Conservation (phyloP, 2,329 filamentous ascomycete genomes). For the Arthrobotrys sinensis region DNA sequence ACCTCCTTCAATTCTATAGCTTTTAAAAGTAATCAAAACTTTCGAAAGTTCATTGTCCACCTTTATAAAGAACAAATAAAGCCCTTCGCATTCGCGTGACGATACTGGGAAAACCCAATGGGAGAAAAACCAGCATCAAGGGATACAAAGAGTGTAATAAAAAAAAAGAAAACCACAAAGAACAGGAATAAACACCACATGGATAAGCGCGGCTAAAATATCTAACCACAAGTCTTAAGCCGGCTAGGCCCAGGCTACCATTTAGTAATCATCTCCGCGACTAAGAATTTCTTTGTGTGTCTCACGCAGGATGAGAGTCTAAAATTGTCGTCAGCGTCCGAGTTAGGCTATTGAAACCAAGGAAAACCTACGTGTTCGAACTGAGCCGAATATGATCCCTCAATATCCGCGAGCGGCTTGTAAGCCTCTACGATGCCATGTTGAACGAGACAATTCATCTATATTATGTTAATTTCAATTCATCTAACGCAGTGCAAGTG, state of each 20-base stretch:
- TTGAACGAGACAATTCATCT: slow-evolving; percentile 56
- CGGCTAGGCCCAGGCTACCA: neutral
- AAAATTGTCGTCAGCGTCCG: neutral
- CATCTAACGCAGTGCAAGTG: slow-evolving; percentile 75
- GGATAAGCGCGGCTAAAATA: too few species aligned
- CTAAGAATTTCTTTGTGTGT: slow-evolving; percentile 90
- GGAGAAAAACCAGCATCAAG: too few species aligned
- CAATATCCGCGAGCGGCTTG: slow-evolving; percentile 83
- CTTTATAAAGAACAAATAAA: too few species aligned
- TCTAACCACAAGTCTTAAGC: too few species aligned
- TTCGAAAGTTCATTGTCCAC: too few species aligned
- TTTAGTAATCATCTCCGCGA: slow-evolving; percentile 85
- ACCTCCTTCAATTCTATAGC: too few species aligned
- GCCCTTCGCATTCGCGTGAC: too few species aligned
- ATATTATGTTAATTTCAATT: slow-evolving; percentile 76
- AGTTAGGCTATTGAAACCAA: neutral
- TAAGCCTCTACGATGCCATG: slow-evolving; percentile 82
- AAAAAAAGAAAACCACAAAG: too few species aligned
- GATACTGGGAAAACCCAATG: too few species aligned
- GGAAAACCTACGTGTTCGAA: slow-evolving; percentile 84
- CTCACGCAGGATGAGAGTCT: slow-evolving; percentile 83
- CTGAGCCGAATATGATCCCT: slow-evolving; percentile 94
- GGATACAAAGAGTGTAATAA: too few species aligned
- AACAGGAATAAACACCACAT: too few species aligned
- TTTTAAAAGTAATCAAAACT: too few species aligned